Conservation (phyloP, 352 stramenopile species). For the Globisporangium echinulatum region DNA sequence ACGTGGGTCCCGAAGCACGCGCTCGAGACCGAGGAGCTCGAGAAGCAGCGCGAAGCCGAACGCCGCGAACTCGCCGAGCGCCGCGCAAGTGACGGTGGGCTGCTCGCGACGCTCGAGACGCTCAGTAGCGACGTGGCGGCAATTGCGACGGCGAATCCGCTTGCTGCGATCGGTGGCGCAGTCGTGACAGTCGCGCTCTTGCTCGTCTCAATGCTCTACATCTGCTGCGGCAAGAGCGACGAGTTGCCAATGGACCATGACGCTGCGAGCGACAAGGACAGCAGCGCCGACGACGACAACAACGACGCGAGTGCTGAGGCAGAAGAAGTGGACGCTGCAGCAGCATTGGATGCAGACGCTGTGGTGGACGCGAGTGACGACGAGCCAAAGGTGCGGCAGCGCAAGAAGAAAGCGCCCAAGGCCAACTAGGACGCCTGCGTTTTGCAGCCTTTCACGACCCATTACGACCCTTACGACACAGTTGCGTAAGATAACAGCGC, state of each 20-base stretch:
- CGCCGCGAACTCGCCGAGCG: constrained; percentile 24
- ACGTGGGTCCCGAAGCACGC: constrained; percentile 77
- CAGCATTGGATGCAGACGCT: too few relatives aligned
- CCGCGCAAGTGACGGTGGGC: constrained; percentile 39
- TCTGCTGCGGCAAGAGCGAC: constrained; percentile 47
- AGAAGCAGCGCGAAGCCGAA: constrained; percentile 44
- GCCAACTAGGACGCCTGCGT: constrained; percentile 37
- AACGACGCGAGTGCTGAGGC: constrained; percentile 21
- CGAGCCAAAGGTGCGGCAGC: constrained; percentile 57
- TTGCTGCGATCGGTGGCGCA: constrained; percentile 29
- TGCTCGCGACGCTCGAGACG: constrained; percentile 37
- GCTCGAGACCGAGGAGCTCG: constrained; percentile 45
- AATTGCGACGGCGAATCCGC: constrained; percentile 54
- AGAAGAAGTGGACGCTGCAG: constrained; percentile 22
- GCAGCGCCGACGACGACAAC: constrained; percentile 27
- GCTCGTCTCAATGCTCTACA: constrained; percentile 42
- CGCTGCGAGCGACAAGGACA: constrained; percentile 15
- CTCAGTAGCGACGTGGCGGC: constrained; percentile 33
- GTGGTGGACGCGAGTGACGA: constrained; percentile 17
- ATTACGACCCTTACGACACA: too few relatives aligned
- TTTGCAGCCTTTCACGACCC: too few relatives aligned
- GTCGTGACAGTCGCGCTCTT: constrained; percentile 31
- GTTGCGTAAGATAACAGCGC: too few relatives aligned
- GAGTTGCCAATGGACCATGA: constrained; percentile 17
- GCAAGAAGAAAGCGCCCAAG: constrained; percentile 73